Conservation (phyloP, 306 rosid genomes). For the Fragaria vesca region DNA sequence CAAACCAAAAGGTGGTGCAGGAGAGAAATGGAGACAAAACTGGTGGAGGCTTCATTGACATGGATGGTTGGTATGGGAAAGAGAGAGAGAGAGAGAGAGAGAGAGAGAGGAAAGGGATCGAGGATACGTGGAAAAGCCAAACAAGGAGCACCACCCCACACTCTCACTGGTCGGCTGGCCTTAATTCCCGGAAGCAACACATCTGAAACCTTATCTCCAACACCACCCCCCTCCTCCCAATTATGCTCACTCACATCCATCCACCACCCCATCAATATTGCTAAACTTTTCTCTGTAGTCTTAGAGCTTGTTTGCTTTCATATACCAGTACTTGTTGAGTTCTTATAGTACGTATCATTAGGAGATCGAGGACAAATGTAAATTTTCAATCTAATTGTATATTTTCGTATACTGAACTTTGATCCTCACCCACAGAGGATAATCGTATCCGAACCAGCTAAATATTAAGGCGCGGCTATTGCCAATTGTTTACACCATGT, state of each 20-base stretch:
- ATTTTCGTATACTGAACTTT: no score
- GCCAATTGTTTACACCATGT: background rate
- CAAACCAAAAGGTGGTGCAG: slow-evolving; percentile 27
- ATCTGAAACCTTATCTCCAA: slow-evolving; percentile 78
- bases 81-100: slow-evolving; percentile 16
- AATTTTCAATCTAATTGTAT: no score
- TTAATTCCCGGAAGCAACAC: slow-evolving; percentile 50
- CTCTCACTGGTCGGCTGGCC: slow-evolving; percentile 53
- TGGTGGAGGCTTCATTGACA: slow-evolving; percentile 40
- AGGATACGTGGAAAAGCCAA: slow-evolving; percentile 46
- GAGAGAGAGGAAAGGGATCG: background rate
- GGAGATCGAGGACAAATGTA: no score
- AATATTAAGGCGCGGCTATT: no score
- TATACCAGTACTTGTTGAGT: background rate
- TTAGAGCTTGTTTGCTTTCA: background rate
- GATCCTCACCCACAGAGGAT: no score
- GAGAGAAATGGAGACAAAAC: slow-evolving; percentile 43
- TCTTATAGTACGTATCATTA: no score
- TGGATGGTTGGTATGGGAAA: slow-evolving; percentile 42
- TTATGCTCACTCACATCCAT: slow-evolving; percentile 9
- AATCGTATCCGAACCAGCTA: no score
- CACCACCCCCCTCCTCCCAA: slow-evolving; percentile 19
- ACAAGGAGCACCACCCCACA: slow-evolving; percentile 49
- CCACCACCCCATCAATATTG: slow-evolving; percentile 36
- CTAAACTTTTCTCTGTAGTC: slow-evolving; percentile 9